Conservation (phyloP, 1,284 basidiomycete species). For the Trichosporon faecale region DNA sequence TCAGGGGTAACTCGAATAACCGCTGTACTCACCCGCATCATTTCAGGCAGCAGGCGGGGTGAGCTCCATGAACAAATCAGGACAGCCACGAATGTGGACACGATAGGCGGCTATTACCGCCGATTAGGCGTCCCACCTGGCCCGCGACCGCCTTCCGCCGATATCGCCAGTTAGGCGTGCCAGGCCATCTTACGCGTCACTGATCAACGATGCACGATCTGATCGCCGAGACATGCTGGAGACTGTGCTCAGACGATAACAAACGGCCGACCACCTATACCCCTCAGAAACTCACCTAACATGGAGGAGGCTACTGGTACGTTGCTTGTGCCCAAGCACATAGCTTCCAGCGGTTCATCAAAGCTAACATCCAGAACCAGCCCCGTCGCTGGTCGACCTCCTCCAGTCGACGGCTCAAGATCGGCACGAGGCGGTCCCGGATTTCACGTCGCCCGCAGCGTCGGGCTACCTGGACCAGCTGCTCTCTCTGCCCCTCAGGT, state of each 20-base stretch:
- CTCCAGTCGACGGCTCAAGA: conserved; percentile 25
- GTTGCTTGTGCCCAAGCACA: background rate
- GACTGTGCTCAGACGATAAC: background rate
- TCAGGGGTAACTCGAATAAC: background rate
- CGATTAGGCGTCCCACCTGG: background rate
- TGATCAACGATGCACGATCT: conserved; percentile 4
- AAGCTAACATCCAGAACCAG: conserved; percentile 20
- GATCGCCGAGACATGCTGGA: background rate
- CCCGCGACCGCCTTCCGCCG: background rate
- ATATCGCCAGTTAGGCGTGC: background rate
- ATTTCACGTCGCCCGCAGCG: conserved; percentile 29
- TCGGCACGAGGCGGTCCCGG: conserved; percentile 18
- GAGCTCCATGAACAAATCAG: background rate
- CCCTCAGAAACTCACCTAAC: background rate
- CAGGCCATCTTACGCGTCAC: background rate
- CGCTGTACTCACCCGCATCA: background rate
- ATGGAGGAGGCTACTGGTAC: conserved; percentile 31
- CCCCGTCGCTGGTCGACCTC: conserved; percentile 37
- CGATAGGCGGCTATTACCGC: background rate
- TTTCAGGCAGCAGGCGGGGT: background rate
- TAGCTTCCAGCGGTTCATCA: background rate
- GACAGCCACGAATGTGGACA: background rate
- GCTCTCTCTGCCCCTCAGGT: conserved; percentile 62
- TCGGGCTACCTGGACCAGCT: conserved; percentile 55
- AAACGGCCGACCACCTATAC: background rate